phyloP scores from a whole-genome alignment of 495 filamentous ascomycete species.

The Pyrenula aspistea region DNA sequence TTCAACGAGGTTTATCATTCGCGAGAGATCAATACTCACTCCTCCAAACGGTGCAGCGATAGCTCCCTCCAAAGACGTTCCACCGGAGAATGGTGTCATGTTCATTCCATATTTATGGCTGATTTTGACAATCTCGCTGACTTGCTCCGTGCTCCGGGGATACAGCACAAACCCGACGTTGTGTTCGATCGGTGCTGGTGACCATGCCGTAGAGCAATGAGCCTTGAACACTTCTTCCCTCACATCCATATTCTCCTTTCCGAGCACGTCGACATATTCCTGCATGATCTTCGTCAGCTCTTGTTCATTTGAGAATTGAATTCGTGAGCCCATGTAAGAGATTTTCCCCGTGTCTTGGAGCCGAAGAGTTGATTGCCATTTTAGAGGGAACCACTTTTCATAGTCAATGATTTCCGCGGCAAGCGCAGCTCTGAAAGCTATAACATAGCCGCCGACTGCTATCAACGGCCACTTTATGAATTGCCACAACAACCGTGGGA shows the following conservation, averaged over 20 bases:
- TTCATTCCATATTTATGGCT: conserved; percentile 30
- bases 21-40: conserved; percentile 33
- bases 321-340: too few relatives aligned
- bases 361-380: too few relatives aligned
- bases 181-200: not conserved
- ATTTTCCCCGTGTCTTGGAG: too few relatives aligned
- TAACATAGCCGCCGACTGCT: too few relatives aligned
- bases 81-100: conserved; percentile 32
- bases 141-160: conserved; percentile 19
- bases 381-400: too few relatives aligned
- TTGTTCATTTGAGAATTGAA: too few relatives aligned
- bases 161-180: conserved; percentile 8
- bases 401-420: too few relatives aligned
- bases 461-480: too few relatives aligned
- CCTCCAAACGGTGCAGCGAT: conserved; percentile 33
- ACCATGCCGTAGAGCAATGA: not conserved
- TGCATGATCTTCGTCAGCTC: not conserved
- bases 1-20: conserved; percentile 31
- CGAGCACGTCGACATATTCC: not conserved
- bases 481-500: too few relatives aligned
- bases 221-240: not conserved
- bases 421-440: too few relatives aligned
- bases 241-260: not conserved
- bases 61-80: conserved; percentile 35
- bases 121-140: conserved; percentile 30